Evolutionary conservation across 176 grass and related monocot genomes (phyloP).

Genomic region (Sorghum bicolor): DNA sequence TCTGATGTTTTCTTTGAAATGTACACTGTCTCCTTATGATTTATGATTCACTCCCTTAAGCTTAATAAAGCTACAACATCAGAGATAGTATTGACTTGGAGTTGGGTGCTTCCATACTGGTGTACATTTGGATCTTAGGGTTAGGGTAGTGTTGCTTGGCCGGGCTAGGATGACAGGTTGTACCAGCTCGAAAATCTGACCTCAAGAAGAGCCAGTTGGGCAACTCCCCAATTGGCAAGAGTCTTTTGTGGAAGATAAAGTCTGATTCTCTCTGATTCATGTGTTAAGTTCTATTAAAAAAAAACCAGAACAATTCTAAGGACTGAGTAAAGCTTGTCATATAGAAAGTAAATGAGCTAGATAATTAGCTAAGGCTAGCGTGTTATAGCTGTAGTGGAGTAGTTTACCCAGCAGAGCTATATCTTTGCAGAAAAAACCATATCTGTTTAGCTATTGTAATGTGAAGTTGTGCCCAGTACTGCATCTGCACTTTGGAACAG

Average conservation of each 20-base stretch:
- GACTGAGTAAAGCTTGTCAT: background rate
- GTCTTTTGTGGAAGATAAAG: background rate
- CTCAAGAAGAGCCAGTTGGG: background rate
- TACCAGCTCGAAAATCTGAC: background rate
- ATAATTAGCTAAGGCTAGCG: background rate
- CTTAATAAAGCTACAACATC: background rate
- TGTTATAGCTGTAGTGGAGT: background rate
- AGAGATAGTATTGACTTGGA: background rate
- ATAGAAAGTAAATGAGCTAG: background rate
- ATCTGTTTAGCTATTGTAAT: constrained; percentile 8
- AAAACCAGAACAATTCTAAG: background rate
- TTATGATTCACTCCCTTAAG: background rate
- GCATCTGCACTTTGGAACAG: background rate
- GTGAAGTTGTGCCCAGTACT: background rate
- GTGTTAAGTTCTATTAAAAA: background rate
- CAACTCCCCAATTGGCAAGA: background rate
- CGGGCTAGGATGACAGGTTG: background rate
- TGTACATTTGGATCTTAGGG: no score
- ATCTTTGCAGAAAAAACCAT: background rate
- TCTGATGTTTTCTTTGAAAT: background rate
- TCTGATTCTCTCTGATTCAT: background rate
- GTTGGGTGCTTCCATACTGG: background rate
- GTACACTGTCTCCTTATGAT: background rate
- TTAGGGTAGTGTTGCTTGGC: background rate
- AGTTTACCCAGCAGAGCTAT: background rate